These are phyloP conservation scores for Allium sativum DNA, from an alignment of 106 monocot genomes.

Conservation along the genomic window DNA sequence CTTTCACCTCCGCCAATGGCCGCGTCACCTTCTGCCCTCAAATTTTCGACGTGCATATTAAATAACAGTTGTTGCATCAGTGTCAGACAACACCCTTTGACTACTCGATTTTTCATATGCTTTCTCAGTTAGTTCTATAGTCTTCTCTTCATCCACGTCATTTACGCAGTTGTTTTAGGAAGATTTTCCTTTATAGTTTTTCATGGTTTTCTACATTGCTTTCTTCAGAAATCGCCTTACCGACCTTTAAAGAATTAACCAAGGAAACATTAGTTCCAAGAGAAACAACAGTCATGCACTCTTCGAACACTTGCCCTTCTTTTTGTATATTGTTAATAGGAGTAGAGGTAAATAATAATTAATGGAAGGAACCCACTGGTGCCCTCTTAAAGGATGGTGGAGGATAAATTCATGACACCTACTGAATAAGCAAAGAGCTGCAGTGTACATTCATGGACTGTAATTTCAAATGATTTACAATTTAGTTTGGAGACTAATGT, in stretches of 20 bases:
- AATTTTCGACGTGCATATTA: slow-evolving; percentile 50
- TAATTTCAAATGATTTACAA: too few relatives aligned
- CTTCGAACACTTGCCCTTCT: background rate
- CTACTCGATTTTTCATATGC: background rate
- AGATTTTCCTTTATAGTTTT: too few relatives aligned
- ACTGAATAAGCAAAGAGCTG: too few relatives aligned
- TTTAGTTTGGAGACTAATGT: too few relatives aligned
- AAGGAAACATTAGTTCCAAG: background rate
- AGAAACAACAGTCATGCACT: background rate
- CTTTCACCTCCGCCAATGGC: slow-evolving; percentile 44
- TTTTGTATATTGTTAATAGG: too few relatives aligned
- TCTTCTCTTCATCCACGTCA: background rate
- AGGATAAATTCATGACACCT: too few relatives aligned
- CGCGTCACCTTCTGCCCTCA: slow-evolving; percentile 45
- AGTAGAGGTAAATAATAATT: too few relatives aligned
- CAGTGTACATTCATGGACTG: too few relatives aligned
- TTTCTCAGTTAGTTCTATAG: background rate
- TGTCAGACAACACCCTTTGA: slow-evolving; percentile 18
- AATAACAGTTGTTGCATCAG: slow-evolving; percentile 43
- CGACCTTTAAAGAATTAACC: background rate
- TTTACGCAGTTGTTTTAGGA: background rate
- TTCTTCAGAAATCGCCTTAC: background rate
- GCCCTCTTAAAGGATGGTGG: too few relatives aligned
- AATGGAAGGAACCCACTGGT: too few relatives aligned
- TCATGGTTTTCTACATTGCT: background rate